Evolutionary conservation across 805 yeast genomes (phyloP).

Genomic region (Wickerhamiella vanderwaltii): DNA sequence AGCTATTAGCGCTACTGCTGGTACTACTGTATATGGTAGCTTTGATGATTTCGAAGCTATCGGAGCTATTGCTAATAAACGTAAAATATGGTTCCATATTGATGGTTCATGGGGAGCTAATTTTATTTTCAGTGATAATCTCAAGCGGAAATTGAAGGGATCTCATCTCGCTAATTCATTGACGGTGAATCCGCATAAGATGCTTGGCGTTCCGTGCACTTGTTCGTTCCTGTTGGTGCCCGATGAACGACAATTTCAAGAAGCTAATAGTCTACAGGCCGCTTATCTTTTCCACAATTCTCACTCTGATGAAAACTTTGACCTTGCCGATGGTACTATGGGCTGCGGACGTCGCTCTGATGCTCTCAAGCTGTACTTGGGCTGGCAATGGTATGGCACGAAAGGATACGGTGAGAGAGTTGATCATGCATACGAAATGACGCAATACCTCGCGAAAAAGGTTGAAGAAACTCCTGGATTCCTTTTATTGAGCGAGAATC

Average conservation of each 20-base stretch:
- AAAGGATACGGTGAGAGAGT: constrained; percentile 53
- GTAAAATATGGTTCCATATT: constrained; percentile 65
- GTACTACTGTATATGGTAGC: constrained; percentile 80
- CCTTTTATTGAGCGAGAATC: constrained; percentile 40
- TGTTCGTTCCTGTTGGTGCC: constrained; percentile 65
- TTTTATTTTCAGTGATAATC: constrained; percentile 47
- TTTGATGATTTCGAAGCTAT: constrained; percentile 56
- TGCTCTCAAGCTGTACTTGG: constrained; percentile 61
- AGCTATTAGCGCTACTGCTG: constrained; percentile 74
- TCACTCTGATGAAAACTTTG: constrained; percentile 42
- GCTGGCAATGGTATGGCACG: constrained; percentile 70
- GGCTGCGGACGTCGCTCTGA: constrained; percentile 86
- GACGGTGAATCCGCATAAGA: constrained; percentile 76
- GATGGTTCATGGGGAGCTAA: constrained; percentile 94
- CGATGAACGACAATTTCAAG: constrained; percentile 49
- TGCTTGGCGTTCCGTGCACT: constrained; percentile 68
- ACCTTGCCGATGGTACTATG: constrained; percentile 82
- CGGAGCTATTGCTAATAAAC: constrained; percentile 38
- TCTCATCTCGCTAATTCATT: constrained; percentile 57
- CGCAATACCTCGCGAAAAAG: constrained; percentile 45
- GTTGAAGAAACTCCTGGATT: constrained; percentile 36
- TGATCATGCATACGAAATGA: constrained; percentile 59
- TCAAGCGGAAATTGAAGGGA: constrained; percentile 42
- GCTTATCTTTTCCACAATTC: constrained; percentile 68
- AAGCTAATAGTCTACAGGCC: constrained; percentile 64